A percentile compares a stretch with the other conserved stretches of the same genome.
Conservation (phyloP, 805 yeast species). For the Tetrapisispora namnaoensis region DNA sequence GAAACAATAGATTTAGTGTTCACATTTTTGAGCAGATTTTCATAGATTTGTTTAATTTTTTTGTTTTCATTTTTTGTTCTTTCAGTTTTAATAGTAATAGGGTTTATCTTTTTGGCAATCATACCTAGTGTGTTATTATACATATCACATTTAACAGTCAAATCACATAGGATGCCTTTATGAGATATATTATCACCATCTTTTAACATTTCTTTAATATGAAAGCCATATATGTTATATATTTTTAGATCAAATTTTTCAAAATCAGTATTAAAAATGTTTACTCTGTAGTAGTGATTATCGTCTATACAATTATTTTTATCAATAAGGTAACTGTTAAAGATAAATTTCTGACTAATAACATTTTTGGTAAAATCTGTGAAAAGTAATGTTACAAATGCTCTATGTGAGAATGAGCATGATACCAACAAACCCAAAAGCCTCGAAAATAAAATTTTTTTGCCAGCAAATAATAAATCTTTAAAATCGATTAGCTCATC, state of each 20-base stretch:
- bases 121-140: slow-evolving; percentile 17
- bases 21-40: neutral
- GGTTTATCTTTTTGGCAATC: slow-evolving; percentile 13
- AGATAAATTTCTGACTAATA: slow-evolving; percentile 12
- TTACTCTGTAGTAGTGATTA: slow-evolving; percentile 13
- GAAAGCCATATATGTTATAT: slow-evolving; percentile 4
- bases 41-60: neutral
- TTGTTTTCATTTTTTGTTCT: neutral
- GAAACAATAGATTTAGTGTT: neutral
- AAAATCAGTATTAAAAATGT: slow-evolving; percentile 15
- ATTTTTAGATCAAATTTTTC: slow-evolving; percentile 7
- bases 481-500: slow-evolving; percentile 9
- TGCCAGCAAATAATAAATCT: slow-evolving; percentile 6
- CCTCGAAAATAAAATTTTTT: slow-evolving; percentile 6
- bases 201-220: slow-evolving; percentile 4
- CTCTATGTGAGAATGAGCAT: slow-evolving; percentile 9
- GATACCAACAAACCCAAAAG: slow-evolving; percentile 18
- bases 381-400: slow-evolving; percentile 13
- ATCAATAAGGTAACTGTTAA: slow-evolving; percentile 18
- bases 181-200: slow-evolving; percentile 14
- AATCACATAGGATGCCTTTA: slow-evolving; percentile 19
- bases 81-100: slow-evolving; percentile 5
- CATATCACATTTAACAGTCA: slow-evolving; percentile 13
- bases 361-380: slow-evolving; percentile 24
- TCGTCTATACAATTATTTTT: slow-evolving; percentile 9